Conservation (phyloP, 1,139 yeast species). For the Taiozyma sp. region DNA sequence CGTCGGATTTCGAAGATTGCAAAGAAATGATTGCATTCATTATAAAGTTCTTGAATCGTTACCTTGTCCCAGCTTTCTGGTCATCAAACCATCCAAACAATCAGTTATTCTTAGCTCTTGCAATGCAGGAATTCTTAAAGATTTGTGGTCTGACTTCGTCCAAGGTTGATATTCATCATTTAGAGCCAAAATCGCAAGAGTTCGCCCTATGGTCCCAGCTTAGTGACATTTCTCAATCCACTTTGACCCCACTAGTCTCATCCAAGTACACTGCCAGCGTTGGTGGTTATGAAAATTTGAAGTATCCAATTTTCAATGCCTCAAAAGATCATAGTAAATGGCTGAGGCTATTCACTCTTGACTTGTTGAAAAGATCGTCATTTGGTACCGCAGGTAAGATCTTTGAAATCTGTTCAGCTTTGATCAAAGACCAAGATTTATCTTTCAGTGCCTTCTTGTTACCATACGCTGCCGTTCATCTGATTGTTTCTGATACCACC, state of each 20-base stretch:
- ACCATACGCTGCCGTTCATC: conserved; percentile 72
- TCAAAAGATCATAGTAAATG: conserved; percentile 48
- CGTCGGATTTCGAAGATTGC: conserved; percentile 57
- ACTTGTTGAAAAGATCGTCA: conserved; percentile 44
- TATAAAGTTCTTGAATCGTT: conserved; percentile 57
- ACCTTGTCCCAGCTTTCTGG: conserved; percentile 77
- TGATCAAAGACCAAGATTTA: conserved; percentile 69
- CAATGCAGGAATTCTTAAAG: conserved; percentile 81
- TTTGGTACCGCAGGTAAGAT: conserved; percentile 42
- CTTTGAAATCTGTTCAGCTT: conserved; percentile 58
- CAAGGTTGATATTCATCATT: conserved; percentile 29
- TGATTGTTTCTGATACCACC: conserved; percentile 40
- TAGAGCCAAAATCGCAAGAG: conserved; percentile 30
- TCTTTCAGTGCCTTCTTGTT: conserved; percentile 66
- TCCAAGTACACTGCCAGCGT: conserved; percentile 64
- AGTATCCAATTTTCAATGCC: conserved; percentile 46
- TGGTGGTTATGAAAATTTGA: conserved; percentile 32
- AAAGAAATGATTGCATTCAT: conserved; percentile 62
- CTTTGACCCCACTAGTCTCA: conserved; percentile 67
- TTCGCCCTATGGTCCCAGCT: conserved; percentile 54
- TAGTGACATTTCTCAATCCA: conserved; percentile 63
- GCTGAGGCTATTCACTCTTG: conserved; percentile 66
- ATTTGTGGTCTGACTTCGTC: conserved; percentile 46
- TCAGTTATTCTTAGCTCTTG: conserved; percentile 80
- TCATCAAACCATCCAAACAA: conserved; percentile 85